Percentiles rank a stretch among this genome's conserved stretches.
Evolutionary conservation across 345 rosid species (phyloP).

Genomic region (Aquilaria sinensis): DNA sequence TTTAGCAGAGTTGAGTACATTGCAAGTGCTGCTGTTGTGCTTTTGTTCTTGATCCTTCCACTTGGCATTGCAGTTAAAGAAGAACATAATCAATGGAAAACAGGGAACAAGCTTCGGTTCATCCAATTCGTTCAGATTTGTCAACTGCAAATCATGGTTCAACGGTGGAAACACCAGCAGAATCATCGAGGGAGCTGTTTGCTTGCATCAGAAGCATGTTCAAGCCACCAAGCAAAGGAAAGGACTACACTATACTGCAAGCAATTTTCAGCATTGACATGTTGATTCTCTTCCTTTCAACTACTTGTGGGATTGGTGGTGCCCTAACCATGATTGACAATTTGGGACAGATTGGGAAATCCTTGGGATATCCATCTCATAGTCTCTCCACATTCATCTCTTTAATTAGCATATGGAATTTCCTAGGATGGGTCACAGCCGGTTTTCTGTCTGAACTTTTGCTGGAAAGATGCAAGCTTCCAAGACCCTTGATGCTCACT

Average conservation of each 20-base stretch:
- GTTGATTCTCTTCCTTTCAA: conserved; percentile 39
- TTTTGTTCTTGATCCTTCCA: conserved; percentile 31
- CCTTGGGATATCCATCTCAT: conserved; percentile 34
- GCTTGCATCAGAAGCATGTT: conserved; percentile 27
- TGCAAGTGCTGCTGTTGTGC: conserved; percentile 32
- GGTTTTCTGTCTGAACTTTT: conserved; percentile 43
- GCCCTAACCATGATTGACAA: conserved; percentile 17
- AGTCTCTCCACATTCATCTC: conserved; percentile 42
- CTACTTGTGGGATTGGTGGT: conserved; percentile 44
- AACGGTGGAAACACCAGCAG: background rate
- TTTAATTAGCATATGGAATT: conserved; percentile 53
- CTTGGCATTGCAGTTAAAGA: conserved; percentile 34
- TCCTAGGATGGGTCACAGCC: conserved; percentile 41
- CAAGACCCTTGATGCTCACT: conserved; percentile 38
- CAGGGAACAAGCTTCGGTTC: conserved; percentile 16
- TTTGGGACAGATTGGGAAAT: conserved; percentile 26
- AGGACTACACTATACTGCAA: conserved; percentile 39
- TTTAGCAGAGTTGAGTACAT: conserved; percentile 28
- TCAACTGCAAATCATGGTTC: conserved; percentile 16
- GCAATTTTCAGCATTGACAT: conserved; percentile 49
- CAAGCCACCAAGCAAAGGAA: conserved; percentile 42
- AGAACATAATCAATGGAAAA: conserved; percentile 28
- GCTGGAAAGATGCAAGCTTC: conserved; percentile 35
- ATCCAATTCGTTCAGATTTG: conserved; percentile 17
- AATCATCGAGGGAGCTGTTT: background rate